Evolutionary conservation across 352 stramenopile genomes (phyloP), one percentile per base, ranked within the genome.

Genomic region (Globisporangium iwayamae): DNA sequence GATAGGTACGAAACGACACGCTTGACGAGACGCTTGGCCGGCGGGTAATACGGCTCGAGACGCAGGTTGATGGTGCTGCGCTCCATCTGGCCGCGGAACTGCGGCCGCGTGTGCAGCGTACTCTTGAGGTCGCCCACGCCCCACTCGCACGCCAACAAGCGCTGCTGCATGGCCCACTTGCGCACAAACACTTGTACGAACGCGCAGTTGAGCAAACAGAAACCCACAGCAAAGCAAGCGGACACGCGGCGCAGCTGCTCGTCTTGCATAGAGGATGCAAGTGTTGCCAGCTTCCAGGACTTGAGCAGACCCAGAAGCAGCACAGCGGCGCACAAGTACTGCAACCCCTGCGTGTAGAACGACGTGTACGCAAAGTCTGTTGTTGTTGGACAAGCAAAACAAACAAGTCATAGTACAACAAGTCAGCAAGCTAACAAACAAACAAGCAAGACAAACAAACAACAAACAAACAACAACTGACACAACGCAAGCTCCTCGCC

Each of bases 401-500:
- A 38, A 51, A 43, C 51, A 56, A 56, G 25, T 14, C 34, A 66
- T 6, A 60, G 56, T 22, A 5, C 59, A 60, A 52, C 8, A 63
- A 32, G 52, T 48, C 34, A 46, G 62, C 20, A 16, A 22, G 50
- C 20, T 4, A 34, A n/a, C 25, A 41, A 43, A 34, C 61, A 36
- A 50, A 6, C 50, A 39, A 56, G 0, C 50, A 28, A 56, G 18
- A 2, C 36, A 67, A 25, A 32, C 38, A 65, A 32, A 6, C 47
- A 56, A 36, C 50, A 18, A 56, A 9, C 2, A 28, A 32, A 62
- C 20, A 54, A 7, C 57, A 13, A 83, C 83, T 43, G 75, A 93
- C 85, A 93, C 5, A 93, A 65, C 20, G 81, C 85, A 41, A 93
- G 64, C 45, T 93, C 76, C 62, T 93, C 85, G 45, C 85, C 85